Percentiles rank a stretch among this genome's conserved stretches.
Conservation (phyloP, 495 filamentous ascomycete genomes). For the Trichoderma erinaceum region DNA sequence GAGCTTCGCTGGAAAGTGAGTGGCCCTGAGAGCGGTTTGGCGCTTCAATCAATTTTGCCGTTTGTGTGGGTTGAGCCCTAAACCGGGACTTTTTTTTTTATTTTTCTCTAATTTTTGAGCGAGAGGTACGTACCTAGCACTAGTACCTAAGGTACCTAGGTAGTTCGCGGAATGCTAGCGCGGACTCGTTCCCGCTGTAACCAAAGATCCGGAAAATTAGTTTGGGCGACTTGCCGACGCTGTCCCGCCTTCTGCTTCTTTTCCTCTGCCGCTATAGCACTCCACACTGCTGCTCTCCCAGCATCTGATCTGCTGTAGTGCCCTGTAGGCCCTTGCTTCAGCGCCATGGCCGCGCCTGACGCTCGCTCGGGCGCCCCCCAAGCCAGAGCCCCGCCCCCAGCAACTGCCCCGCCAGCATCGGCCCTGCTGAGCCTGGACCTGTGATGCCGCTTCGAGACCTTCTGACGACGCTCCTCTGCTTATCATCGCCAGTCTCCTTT, state of each 20-base stretch:
- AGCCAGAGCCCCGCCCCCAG: background rate
- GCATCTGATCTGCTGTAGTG: too few relatives aligned
- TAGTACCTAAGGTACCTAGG: background rate
- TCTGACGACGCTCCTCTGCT: slow-evolving; percentile 10
- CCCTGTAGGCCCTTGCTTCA: background rate
- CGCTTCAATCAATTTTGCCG: slow-evolving; percentile 14
- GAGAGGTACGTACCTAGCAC: slow-evolving; percentile 35
- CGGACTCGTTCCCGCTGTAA: too few relatives aligned
- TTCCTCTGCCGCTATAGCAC: too few relatives aligned
- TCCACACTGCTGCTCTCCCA: too few relatives aligned
- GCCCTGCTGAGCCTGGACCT: slow-evolving; percentile 2
- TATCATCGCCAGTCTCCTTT: background rate
- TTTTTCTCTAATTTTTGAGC: background rate
- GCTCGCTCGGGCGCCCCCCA: background rate
- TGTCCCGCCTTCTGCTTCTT: too few relatives aligned
- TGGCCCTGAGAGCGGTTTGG: background rate
- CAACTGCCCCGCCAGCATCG: background rate
- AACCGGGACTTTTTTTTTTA: background rate
- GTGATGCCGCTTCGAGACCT: background rate
- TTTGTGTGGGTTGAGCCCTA: slow-evolving; percentile 18
- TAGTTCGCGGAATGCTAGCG: too few relatives aligned
- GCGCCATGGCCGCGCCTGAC: slow-evolving; percentile 4
- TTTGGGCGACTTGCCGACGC: too few relatives aligned
- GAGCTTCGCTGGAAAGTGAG: background rate
- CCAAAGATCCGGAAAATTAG: too few relatives aligned